These are phyloP conservation scores for Pythium dissotocum DNA, from an alignment of 352 stramenopile species.

Conservation along the genomic window DNA sequence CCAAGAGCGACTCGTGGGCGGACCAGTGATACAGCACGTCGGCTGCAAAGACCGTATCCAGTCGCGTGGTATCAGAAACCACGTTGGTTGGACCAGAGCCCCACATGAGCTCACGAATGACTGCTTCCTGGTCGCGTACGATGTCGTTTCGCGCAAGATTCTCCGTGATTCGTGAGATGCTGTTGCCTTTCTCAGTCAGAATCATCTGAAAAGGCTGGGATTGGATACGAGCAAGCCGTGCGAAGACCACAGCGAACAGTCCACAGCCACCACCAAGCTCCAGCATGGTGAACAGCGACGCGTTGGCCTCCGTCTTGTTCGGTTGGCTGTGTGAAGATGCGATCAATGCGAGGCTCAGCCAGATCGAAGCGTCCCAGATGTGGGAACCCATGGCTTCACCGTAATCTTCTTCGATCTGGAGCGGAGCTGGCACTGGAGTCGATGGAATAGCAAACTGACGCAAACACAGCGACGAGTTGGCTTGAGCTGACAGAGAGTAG, in stretches of 20 bases:
- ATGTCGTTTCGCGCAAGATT: conserved; percentile 40
- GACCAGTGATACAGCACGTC: conserved; percentile 73
- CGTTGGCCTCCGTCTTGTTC: background rate
- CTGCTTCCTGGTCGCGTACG: background rate
- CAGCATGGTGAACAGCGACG: conserved; percentile 22
- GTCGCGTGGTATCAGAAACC: background rate
- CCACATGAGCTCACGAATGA: conserved; percentile 37
- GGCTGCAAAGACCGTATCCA: conserved; percentile 43
- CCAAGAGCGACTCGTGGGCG: conserved; percentile 43
- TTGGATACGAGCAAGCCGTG: background rate
- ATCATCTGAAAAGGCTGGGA: conserved; percentile 19
- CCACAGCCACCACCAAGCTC: conserved; percentile 55
- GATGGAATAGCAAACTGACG: conserved; percentile 16
- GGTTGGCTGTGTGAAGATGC: background rate
- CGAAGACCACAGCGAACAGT: conserved; percentile 43
- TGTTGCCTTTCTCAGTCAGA: conserved; percentile 42
- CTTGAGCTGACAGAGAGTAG: background rate
- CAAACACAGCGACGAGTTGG: conserved; percentile 15
- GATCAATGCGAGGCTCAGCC: conserved; percentile 42
- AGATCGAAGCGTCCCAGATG: conserved; percentile 67
- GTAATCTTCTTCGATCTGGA: conserved; percentile 54
- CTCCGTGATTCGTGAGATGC: conserved; percentile 23
- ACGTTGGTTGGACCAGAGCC: conserved; percentile 14
- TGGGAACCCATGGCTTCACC: conserved; percentile 66
- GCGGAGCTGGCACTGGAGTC: background rate